These are phyloP conservation scores for Heterobasidion irregulare DNA, from an alignment of 1,284 basidiomycete species.

Conservation along the genomic window DNA sequence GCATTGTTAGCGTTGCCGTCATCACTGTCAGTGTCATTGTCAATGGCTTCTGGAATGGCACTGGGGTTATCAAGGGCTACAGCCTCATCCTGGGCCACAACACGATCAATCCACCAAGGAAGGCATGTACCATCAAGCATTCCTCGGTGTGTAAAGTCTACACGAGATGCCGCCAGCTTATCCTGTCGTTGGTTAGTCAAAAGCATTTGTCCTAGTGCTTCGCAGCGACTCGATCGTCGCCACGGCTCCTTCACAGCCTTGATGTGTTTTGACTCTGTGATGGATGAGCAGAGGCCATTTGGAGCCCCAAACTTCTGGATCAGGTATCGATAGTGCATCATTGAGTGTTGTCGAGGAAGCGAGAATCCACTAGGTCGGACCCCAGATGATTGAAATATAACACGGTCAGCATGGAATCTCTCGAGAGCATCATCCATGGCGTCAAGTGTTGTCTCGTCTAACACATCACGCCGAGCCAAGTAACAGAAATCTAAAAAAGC, in stretches of 20 bases:
- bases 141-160: neutral
- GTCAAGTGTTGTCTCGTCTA: neutral
- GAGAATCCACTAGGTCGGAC: constrained; percentile 10
- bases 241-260: constrained; percentile 18
- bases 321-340: constrained; percentile 6
- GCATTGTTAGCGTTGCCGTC: neutral
- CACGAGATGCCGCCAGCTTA: neutral
- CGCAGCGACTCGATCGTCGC: constrained; percentile 11
- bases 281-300: constrained; percentile 17
- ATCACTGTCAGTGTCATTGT: neutral
- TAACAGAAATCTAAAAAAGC: constrained; percentile 17
- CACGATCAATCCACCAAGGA: neutral
- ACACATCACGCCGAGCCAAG: constrained; percentile 2
- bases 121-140: neutral
- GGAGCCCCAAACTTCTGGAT: constrained; percentile 13
- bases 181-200: neutral
- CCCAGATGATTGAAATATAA: constrained; percentile 10
- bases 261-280: constrained; percentile 19
- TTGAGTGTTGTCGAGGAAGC: constrained; percentile 13
- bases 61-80: neutral
- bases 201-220: neutral
- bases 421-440: constrained; percentile 7
- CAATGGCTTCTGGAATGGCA: neutral
- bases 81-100: neutral
- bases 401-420: constrained; percentile 6